Base-by-base conservation (phyloP, 2,329 filamentous ascomycete genomes). In the Colletotrichum shisoi region DNA sequence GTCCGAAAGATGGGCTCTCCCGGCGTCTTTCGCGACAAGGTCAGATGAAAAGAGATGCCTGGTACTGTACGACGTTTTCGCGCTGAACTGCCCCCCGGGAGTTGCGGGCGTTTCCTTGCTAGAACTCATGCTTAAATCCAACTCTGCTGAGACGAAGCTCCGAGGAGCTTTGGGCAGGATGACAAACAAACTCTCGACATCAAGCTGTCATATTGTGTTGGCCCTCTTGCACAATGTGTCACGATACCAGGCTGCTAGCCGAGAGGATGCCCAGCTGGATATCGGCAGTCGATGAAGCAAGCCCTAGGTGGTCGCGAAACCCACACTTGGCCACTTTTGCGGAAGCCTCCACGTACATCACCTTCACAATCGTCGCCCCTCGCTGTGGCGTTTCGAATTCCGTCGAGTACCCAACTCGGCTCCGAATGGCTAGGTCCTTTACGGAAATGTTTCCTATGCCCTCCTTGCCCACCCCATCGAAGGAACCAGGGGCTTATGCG, bases 221-320 rank as follows among this genome's bases (percentile, higher is more conserved):
- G 2, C 7, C 4, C 17, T 11, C 8, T n/a, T 54, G 39, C 48
- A 9, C n/a, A 21, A 61, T 54, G 48, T 12, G 6, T 12, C 17
- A 52, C 31, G 24, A 9, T 49, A 56, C 31, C 4, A 27, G 49
- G 53, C 42, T 40, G 12, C 8, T 42, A 48, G 53, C 54, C 48
- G 42, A 27, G 48, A 48, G 19, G 27, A 44, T 49, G 61, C 54
- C 64, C 34, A 67, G 63, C 51, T 52, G 46, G 34, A 48, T 24
- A 31, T n/a, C 48, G 44, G 61, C 21, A 58, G 17, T 24, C 34
- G 61, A 63, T 54, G 64, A 56, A 59, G 44, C 46, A 63, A 54
- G 44, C 40, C 48, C 60, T 42, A 53, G 40, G 63, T 48, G 53
- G 57, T 63, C 34, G 60, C 59, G 64, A 67, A 59, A 59, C 60